A percentile compares a stretch with the other conserved stretches of the same genome.
These are phyloP conservation scores for Dioszegia aurantiaca DNA, from an alignment of 768 basidiomycete genomes.

Conservation along the genomic window DNA sequence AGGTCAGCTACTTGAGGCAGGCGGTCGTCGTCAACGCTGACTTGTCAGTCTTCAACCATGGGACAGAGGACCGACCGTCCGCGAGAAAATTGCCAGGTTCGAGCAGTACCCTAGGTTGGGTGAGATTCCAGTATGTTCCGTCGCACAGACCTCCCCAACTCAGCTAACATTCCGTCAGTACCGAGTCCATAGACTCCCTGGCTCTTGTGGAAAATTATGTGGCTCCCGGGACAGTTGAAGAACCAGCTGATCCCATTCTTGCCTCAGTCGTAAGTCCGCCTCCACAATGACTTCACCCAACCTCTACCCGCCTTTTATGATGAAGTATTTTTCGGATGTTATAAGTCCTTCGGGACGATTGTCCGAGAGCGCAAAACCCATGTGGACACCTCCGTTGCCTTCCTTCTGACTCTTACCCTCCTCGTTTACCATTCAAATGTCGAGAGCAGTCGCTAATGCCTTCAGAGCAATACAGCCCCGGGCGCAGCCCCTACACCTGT, in stretches of 20 bases:
- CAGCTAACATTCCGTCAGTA: slow-evolving; percentile 20
- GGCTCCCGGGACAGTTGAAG: slow-evolving; percentile 31
- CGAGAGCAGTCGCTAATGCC: slow-evolving; percentile 12
- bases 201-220: slow-evolving; percentile 43
- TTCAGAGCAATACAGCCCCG: slow-evolving; percentile 23
- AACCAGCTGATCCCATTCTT: slow-evolving; percentile 37
- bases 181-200: slow-evolving; percentile 46
- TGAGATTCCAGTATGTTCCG: slow-evolving; percentile 41
- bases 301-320: slow-evolving; percentile 28
- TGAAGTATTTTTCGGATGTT: slow-evolving; percentile 53
- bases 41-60: slow-evolving; percentile 45
- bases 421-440: background rate
- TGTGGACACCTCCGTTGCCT: slow-evolving; percentile 53
- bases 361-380: slow-evolving; percentile 52
- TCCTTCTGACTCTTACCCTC: slow-evolving; percentile 43
- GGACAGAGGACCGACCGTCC: slow-evolving; percentile 42
- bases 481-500: background rate
- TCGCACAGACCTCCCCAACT: no score
- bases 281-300: background rate
- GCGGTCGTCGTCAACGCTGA: slow-evolving; percentile 17
- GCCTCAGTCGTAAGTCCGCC: slow-evolving; percentile 43
- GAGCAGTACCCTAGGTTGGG: slow-evolving; percentile 40
- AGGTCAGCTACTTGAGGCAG: slow-evolving; percentile 35
- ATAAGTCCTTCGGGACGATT: slow-evolving; percentile 39
- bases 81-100: slow-evolving; percentile 31